Conservation (phyloP, 179 eudicot species). For the Silene noctiflora region DNA sequence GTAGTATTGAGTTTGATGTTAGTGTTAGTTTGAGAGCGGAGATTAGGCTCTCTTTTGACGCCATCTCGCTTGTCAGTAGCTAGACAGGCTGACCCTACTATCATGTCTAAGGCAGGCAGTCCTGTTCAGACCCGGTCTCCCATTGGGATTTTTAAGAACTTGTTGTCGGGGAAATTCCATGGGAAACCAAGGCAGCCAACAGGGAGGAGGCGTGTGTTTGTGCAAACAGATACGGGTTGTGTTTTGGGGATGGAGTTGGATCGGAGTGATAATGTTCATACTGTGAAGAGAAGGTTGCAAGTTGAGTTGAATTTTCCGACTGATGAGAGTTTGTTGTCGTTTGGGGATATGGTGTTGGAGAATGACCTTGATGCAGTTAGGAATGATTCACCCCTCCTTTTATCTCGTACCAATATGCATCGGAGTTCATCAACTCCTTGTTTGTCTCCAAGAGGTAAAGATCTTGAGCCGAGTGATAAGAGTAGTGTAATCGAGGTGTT, state of each 20-base stretch:
- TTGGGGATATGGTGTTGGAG: conserved; percentile 67
- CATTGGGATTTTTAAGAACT: conserved; percentile 45
- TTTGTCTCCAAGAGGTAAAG: conserved; percentile 57
- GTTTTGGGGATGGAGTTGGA: conserved; percentile 75
- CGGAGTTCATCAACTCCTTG: conserved; percentile 83
- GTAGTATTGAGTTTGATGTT: conserved; percentile 28
- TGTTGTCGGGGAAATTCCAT: conserved; percentile 37
- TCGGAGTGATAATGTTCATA: conserved; percentile 70
- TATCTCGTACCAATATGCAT: conserved; percentile 55
- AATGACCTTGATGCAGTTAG: conserved; percentile 69
- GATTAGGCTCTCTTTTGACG: no score
- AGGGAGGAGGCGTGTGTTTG: conserved; percentile 67
- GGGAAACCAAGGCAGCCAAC: conserved; percentile 37
- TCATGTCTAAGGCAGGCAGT: conserved; percentile 62
- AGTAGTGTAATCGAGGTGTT: conserved; percentile 59
- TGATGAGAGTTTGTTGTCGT: conserved; percentile 66
- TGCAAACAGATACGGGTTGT: conserved; percentile 71
- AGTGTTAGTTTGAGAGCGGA: conserved; percentile 29
- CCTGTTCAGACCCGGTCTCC: conserved; percentile 73
- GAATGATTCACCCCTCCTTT: conserved; percentile 60
- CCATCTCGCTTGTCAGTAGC: conserved; percentile 33
- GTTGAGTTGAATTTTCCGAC: conserved; percentile 58
- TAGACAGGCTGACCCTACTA: conserved; percentile 22
- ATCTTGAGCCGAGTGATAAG: conserved; percentile 49
- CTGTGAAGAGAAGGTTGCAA: conserved; percentile 64